Percentiles rank a stretch among this genome's conserved stretches.
phyloP scores from a whole-genome alignment of 768 basidiomycete species.

The Erythrobasidium yunnanense region DNA sequence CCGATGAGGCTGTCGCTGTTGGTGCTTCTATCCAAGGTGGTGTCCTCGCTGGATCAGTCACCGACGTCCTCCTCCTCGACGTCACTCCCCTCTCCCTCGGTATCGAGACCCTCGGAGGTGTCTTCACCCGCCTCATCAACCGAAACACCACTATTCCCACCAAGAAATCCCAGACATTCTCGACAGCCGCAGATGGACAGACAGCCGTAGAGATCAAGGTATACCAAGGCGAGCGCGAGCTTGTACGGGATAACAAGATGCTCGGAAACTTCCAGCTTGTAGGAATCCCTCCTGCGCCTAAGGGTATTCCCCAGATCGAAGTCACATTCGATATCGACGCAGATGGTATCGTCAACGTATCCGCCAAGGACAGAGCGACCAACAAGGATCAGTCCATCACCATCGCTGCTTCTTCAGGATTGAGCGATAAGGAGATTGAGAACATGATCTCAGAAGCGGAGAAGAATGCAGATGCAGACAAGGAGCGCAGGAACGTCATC shows the following conservation, averaged over 20 bases:
- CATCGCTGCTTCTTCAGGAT: constrained; percentile 91
- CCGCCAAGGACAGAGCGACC: constrained; percentile 61
- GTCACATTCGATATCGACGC: constrained; percentile 96
- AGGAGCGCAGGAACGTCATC: constrained; percentile 62
- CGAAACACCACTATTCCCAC: constrained; percentile 99
- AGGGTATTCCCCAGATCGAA: constrained; percentile 73
- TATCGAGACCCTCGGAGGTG: constrained; percentile 81
- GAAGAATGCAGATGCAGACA: constrained; percentile 79
- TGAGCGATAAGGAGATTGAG: constrained; percentile 92
- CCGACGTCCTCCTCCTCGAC: constrained; percentile 76
- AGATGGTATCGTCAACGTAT: constrained; percentile 73
- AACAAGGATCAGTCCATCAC: constrained; percentile 52
- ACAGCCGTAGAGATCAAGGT: constrained; percentile 99
- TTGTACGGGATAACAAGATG: constrained; percentile 95
- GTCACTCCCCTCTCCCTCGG: constrained; percentile 94
- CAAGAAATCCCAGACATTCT: constrained; percentile 98
- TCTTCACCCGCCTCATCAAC: constrained; percentile 94
- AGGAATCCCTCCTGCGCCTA: constrained; percentile 80
- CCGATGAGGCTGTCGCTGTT: constrained; percentile 96
- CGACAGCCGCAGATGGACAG: constrained; percentile 96
- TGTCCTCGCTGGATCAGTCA: constrained; percentile 91
- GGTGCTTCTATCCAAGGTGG: constrained; percentile 97
- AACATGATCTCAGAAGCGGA: constrained; percentile 92
- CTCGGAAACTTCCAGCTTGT: constrained; percentile 99
- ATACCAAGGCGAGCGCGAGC: constrained; percentile 97